A percentile compares a stretch with the other conserved stretches of the same genome.
phyloP scores from a whole-genome alignment of 2,329 filamentous ascomycete species.

The Alternaria rosae region DNA sequence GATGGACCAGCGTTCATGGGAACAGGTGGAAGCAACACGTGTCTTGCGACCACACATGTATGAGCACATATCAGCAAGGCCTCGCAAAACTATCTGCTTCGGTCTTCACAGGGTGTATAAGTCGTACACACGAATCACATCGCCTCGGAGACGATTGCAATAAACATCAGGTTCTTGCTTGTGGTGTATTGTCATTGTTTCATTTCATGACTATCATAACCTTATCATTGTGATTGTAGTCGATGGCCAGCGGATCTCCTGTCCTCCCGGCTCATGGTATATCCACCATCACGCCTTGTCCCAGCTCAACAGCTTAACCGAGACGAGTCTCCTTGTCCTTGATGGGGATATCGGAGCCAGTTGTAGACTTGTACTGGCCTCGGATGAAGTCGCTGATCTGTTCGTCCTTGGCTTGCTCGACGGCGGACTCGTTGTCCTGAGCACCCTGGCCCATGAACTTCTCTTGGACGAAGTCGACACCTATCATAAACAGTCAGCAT shows the following conservation, averaged over 20 bases:
- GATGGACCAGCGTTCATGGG: background rate
- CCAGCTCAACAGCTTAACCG: constrained; percentile 13
- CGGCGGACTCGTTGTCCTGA: constrained; percentile 65
- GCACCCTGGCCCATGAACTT: constrained; percentile 73
- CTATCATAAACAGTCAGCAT: constrained; percentile 53
- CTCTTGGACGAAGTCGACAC: constrained; percentile 79
- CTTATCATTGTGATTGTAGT: background rate
- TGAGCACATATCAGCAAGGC: too few relatives aligned
- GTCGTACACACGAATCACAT: background rate
- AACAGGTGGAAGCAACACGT: background rate
- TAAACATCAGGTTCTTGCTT: background rate
- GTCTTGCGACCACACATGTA: too few relatives aligned
- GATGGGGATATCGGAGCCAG: constrained; percentile 74
- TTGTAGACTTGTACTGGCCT: constrained; percentile 71
- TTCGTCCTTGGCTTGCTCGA: constrained; percentile 86
- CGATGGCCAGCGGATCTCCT: constrained; percentile 22
- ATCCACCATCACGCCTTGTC: background rate
- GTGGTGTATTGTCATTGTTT: background rate
- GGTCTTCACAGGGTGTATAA: too few relatives aligned
- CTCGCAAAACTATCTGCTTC: too few relatives aligned
- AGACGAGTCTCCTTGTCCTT: constrained; percentile 68
- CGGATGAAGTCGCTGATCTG: constrained; percentile 77
- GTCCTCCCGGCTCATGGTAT: constrained; percentile 13
- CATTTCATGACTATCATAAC: constrained; percentile 22
- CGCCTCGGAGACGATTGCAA: background rate